These are phyloP conservation scores for Talaromyces islandicus DNA, from an alignment of 2,329 filamentous ascomycete species.

Conservation along the genomic window DNA sequence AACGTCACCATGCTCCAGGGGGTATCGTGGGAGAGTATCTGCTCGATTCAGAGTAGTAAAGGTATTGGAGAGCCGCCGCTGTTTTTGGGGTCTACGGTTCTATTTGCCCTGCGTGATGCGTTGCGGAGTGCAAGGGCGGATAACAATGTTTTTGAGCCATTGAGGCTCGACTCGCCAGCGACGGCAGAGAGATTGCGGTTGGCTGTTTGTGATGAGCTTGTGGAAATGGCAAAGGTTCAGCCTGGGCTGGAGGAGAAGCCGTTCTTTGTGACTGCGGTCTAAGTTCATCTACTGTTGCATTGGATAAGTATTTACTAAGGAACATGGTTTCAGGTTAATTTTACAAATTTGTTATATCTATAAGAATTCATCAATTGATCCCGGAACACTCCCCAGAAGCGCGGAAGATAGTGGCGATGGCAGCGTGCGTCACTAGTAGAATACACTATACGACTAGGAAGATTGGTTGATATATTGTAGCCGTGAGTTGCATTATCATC, in stretches of 20 bases:
- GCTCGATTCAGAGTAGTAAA: conserved; percentile 50
- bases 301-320: no score
- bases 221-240: conserved; percentile 46
- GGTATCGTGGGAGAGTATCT: conserved; percentile 47
- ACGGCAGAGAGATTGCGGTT: conserved; percentile 46
- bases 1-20: conserved; percentile 61
- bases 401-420: no score
- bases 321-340: no score
- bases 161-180: conserved; percentile 45
- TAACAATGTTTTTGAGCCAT: conserved; percentile 39
- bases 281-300: background rate
- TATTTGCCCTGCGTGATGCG: conserved; percentile 50
- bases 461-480: no score
- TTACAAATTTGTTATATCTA: no score
- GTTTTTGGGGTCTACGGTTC: conserved; percentile 48
- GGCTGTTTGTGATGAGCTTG: conserved; percentile 40
- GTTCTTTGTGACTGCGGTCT: conserved; percentile 43
- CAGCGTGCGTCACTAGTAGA: no score
- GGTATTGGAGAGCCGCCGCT: conserved; percentile 59
- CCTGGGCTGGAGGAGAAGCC: conserved; percentile 46
- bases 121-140: conserved; percentile 45
- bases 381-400: no score
- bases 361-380: no score
- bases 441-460: no score
- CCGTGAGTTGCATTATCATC: background rate